Evolutionary conservation across 2,329 filamentous ascomycete genomes (phyloP), one percentile per base, ranked within the genome.

Genomic region (Neopestalotiopsis sp.): DNA sequence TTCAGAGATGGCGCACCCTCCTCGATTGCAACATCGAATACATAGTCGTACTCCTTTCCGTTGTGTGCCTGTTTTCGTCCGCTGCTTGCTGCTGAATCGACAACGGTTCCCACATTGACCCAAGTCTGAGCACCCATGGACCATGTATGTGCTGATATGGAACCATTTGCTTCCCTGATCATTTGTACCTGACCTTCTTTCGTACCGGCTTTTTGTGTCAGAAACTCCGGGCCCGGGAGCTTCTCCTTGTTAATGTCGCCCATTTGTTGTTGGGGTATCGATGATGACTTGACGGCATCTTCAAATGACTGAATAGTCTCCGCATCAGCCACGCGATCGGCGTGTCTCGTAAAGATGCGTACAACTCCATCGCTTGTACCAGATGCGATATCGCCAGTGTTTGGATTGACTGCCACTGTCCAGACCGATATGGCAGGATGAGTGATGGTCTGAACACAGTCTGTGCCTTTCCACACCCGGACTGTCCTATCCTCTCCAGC

Each of bases 361-460:
- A 94, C 91, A 59, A 95, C 84, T 68, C 93, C 91, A 77, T 99
- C 96, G 79, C 95, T 99, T 34, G 95, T 91, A 40, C 95, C 96
- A 2, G 93, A 93, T n/a, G 94, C 94, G 70, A 99, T 95, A 75
- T 99, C 97, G 28, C 96, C 95, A 62, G 89, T 97, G 71, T 94
- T 90, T 0, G 86, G 77, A 76, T 93, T 96, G 12, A 89, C 92
- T n/a, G 94, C 93, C 20, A 99, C 94, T 14, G 90, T 87, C 96
- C 96, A 99, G 5, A 99, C 95, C 0, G 95, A 98, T 67, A 98
- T 97, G 10, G 96, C 96, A 12, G 96, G 96, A 76, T 98, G 94
- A 1, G 95, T 98, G 72, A 99, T 98, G 53, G 95, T 98, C 80
- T 99, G 96, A 61, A 97, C 83, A 78, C 95, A 98, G 68, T 94